A percentile compares a stretch with the other conserved stretches of the same genome.
Evolutionary conservation across 2,329 filamentous ascomycete genomes (phyloP).

Genomic region (Xylaria hypoxylon): DNA sequence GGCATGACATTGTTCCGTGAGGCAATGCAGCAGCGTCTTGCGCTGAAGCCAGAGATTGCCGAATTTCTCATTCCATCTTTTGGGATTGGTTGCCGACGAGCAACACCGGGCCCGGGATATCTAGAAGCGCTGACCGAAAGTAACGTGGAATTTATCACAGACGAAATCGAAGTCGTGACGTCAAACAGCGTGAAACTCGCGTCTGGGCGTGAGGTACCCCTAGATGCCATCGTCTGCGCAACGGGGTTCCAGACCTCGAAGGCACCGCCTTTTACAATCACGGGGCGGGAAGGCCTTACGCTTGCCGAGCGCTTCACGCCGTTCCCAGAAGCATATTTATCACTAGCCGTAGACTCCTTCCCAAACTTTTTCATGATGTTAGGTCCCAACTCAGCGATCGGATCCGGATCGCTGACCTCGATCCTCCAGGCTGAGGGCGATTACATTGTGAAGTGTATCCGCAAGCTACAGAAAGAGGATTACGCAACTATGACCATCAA

Average conservation of each 20-base stretch:
- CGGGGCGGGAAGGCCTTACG: conserved; percentile 53
- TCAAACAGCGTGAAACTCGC: conserved; percentile 52
- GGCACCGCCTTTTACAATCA: conserved; percentile 56
- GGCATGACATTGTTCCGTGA: conserved; percentile 49
- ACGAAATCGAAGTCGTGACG: conserved; percentile 52
- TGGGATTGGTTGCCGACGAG: conserved; percentile 58
- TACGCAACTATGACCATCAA: conserved; percentile 59
- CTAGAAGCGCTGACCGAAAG: conserved; percentile 57
- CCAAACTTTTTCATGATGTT: conserved; percentile 63
- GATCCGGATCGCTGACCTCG: conserved; percentile 59
- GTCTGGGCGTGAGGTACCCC: conserved; percentile 48
- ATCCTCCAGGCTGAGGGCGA: conserved; percentile 63
- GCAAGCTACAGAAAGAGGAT: conserved; percentile 61
- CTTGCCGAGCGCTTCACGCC: conserved; percentile 55
- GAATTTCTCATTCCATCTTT: conserved; percentile 58
- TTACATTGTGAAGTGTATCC: conserved; percentile 59
- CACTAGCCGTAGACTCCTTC: conserved; percentile 59
- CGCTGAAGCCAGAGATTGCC: conserved; percentile 58
- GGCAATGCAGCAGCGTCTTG: conserved; percentile 56
- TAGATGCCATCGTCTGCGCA: conserved; percentile 62
- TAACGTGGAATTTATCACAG: conserved; percentile 57
- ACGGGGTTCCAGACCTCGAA: conserved; percentile 59
- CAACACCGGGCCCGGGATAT: conserved; percentile 60
- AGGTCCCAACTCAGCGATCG: conserved; percentile 62
- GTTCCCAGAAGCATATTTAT: conserved; percentile 58